Conservation (phyloP, 371 early-diverging fungal genomes). For the Mucor piriformis region DNA sequence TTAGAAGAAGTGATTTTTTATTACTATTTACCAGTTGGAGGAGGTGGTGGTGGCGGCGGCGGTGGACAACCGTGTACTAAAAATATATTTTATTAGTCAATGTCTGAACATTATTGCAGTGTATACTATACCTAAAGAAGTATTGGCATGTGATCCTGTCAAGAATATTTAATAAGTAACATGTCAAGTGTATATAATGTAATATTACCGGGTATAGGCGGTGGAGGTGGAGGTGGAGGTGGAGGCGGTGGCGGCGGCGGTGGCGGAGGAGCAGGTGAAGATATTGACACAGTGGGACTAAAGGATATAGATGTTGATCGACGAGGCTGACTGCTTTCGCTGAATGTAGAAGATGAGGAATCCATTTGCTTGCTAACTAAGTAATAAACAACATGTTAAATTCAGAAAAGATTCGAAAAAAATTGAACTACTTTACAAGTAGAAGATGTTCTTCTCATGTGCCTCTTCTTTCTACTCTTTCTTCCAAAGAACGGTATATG, state of each 20-base stretch:
- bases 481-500: constrained; percentile 9
- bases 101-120: too few relatives aligned
- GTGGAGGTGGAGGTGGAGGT: constrained; percentile 21
- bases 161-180: background rate
- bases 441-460: background rate
- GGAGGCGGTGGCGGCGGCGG: constrained; percentile 21
- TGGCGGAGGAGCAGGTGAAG: constrained; percentile 11
- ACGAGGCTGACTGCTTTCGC: background rate
- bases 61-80: too few relatives aligned
- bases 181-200: too few relatives aligned
- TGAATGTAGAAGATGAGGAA: background rate
- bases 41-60: too few relatives aligned
- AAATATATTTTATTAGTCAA: too few relatives aligned
- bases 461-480: constrained; percentile 5
- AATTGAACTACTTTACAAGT: background rate
- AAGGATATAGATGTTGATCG: background rate
- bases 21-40: too few relatives aligned
- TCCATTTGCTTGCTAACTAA: background rate
- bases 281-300: background rate
- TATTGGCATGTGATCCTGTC: background rate
- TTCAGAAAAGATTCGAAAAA: too few relatives aligned
- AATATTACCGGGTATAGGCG: constrained; percentile 5
- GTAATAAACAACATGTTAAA: too few relatives aligned
- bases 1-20: too few relatives aligned
- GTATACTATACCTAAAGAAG: background rate